Percentiles rank a stretch among this genome's conserved stretches.
Conservation (phyloP, 2,329 filamentous ascomycete genomes). For the Berkeleyomyces rouxiae region DNA sequence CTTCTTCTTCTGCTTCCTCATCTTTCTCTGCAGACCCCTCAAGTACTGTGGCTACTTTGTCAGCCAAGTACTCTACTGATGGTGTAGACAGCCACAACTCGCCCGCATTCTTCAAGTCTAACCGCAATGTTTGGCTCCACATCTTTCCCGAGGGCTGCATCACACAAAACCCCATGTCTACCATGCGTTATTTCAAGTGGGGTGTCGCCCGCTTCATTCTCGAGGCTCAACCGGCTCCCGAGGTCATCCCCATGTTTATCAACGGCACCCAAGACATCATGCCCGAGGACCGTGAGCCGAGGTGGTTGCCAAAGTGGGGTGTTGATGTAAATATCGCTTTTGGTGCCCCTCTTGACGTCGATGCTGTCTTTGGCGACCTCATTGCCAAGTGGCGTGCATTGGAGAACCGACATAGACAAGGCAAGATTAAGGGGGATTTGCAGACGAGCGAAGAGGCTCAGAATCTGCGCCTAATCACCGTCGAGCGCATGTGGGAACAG, state of each 20-base stretch:
- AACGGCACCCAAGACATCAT: slow-evolving; percentile 80
- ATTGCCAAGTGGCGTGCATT: slow-evolving; percentile 52
- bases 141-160: slow-evolving; percentile 93
- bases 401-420: slow-evolving; percentile 12
- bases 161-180: slow-evolving; percentile 64
- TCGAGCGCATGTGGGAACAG: slow-evolving; percentile 58
- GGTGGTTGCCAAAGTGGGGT: slow-evolving; percentile 60
- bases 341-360: slow-evolving; percentile 59
- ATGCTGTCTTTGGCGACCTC: slow-evolving; percentile 61
- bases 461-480: slow-evolving; percentile 56
- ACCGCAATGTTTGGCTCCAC: slow-evolving; percentile 74
- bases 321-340: slow-evolving; percentile 59
- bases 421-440: slow-evolving; percentile 37
- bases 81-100: slow-evolving; percentile 49
- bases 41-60: slow-evolving; percentile 32
- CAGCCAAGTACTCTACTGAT: slow-evolving; percentile 45
- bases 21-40: slow-evolving; percentile 15
- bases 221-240: slow-evolving; percentile 72
- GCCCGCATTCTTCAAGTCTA: slow-evolving; percentile 52
- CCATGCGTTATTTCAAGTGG: slow-evolving; percentile 97
- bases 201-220: slow-evolving; percentile 81
- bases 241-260: slow-evolving; percentile 86
- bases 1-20: slow-evolving; percentile 20
- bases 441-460: slow-evolving; percentile 59
- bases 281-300: slow-evolving; percentile 72